Conservation (phyloP, 2,329 filamentous ascomycete species). For the Fusarium buharicum region DNA sequence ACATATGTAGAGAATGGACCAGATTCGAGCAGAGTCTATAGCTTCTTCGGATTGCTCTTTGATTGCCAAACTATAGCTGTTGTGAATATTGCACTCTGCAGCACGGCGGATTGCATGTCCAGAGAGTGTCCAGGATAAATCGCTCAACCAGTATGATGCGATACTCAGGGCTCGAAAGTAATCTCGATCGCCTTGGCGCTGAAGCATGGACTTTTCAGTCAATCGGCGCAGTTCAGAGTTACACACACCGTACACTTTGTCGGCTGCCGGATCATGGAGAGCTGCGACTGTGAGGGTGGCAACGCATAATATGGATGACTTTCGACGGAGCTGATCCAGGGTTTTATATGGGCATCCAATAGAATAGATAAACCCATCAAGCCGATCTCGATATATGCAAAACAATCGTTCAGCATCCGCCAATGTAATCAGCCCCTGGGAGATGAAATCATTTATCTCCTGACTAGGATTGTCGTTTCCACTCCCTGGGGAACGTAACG, state of each 20-base stretch:
- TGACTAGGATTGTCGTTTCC: constrained; percentile 29
- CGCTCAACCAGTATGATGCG: constrained; percentile 68
- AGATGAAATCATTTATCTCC: constrained; percentile 50
- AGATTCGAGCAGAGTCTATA: constrained; percentile 65
- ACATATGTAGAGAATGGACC: constrained; percentile 71
- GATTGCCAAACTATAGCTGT: constrained; percentile 54
- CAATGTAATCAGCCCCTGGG: constrained; percentile 55
- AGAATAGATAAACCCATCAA: constrained; percentile 64
- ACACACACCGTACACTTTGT: constrained; percentile 57
- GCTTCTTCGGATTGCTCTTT: constrained; percentile 54
- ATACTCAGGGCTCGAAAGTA: constrained; percentile 69
- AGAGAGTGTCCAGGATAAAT: constrained; percentile 70
- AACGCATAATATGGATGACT: constrained; percentile 64
- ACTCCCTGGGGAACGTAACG: constrained; percentile 50
- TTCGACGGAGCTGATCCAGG: constrained; percentile 62
- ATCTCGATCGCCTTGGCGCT: constrained; percentile 54
- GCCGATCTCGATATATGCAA: constrained; percentile 59
- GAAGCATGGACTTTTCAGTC: constrained; percentile 58
- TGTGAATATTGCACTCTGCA: constrained; percentile 59
- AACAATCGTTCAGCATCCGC: constrained; percentile 63
- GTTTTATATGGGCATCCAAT: constrained; percentile 62
- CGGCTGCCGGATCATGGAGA: constrained; percentile 64
- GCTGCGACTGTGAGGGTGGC: constrained; percentile 68
- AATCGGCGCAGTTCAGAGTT: constrained; percentile 65
- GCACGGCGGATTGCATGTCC: constrained; percentile 63